Evolutionary conservation across 495 filamentous ascomycete genomes (phyloP).

Genomic region (Friedmanniomyces endolithicus): DNA sequence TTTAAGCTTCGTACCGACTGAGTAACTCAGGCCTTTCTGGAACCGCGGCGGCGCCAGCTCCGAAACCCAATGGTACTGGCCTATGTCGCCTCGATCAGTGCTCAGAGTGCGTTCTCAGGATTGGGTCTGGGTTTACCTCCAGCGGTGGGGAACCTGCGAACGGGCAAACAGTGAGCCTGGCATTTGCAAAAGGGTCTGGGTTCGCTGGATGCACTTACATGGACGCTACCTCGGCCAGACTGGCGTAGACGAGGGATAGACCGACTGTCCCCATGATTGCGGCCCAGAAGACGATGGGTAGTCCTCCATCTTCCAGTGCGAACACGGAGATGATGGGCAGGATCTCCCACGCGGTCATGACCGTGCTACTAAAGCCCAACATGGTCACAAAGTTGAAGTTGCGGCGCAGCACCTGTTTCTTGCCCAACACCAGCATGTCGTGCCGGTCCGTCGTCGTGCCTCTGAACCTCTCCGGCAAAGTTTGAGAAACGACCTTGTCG

Average conservation of each 20-base stretch:
- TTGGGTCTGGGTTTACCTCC: slow-evolving; percentile 1
- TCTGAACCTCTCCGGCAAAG: neutral
- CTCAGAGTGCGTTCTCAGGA: slow-evolving; percentile 1
- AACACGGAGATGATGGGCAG: neutral
- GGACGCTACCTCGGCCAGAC: slow-evolving; percentile 7
- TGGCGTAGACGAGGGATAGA: slow-evolving; percentile 3
- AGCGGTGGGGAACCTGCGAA: neutral
- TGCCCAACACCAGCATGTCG: neutral
- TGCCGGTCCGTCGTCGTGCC: slow-evolving; percentile 7
- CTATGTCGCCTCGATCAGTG: slow-evolving; percentile 12
- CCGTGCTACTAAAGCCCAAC: neutral
- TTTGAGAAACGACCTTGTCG: neutral
- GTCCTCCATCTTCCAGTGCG: slow-evolving; percentile 21
- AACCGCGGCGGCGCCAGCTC: slow-evolving; percentile 14
- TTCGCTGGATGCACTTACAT: slow-evolving; percentile 6
- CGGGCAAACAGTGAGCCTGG: neutral
- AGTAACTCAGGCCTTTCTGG: slow-evolving; percentile 17
- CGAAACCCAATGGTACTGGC: slow-evolving; percentile 18
- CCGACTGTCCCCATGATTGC: slow-evolving; percentile 1
- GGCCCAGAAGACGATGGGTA: slow-evolving; percentile 14
- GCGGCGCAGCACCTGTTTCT: slow-evolving; percentile 2
- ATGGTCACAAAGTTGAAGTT: slow-evolving; percentile 3
- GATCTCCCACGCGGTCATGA: neutral
- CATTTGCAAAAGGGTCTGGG: neutral
- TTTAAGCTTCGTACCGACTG: neutral